phyloP scores from a whole-genome alignment of 192 early-diverging fungal genomes.

The Radiomyces spectabilis region DNA sequence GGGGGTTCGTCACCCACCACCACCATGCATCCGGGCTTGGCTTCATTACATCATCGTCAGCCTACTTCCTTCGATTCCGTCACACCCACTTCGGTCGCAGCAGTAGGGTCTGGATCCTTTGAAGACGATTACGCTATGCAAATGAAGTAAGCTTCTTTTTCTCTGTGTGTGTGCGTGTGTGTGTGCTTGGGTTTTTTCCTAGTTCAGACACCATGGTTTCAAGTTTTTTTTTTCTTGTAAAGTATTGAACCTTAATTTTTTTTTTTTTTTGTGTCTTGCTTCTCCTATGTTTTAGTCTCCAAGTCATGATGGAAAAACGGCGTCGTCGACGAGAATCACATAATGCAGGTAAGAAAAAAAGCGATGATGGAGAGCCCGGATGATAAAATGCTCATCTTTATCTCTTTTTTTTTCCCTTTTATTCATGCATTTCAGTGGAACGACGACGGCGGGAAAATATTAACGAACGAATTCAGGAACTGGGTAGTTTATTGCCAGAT shows the following conservation, averaged over 20 bases:
- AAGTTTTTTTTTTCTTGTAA: no score
- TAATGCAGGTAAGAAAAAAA: conserved; percentile 60
- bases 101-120: not conserved
- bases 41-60: not conserved
- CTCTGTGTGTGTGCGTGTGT: no score
- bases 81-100: not conserved
- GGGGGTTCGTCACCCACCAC: no score
- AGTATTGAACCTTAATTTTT: not conserved
- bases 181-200: no score
- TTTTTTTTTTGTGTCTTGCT: conserved; percentile 1
- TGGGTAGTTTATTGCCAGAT: conserved; percentile 76
- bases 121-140: conserved; percentile 8
- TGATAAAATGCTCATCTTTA: not conserved
- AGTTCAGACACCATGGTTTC: no score
- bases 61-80: not conserved
- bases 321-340: conserved; percentile 90
- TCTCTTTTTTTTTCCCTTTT: not conserved
- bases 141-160: conserved; percentile 6
- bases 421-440: conserved; percentile 76
- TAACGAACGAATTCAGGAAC: conserved; percentile 95
- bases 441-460: conserved; percentile 93
- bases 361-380: not conserved
- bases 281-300: conserved; percentile 4
- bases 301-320: conserved; percentile 63
- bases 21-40: not conserved